Percentiles rank a stretch among this genome's conserved stretches.
These are phyloP conservation scores for Fusarium chaquense DNA, from an alignment of 2,329 filamentous ascomycete genomes.

Conservation along the genomic window DNA sequence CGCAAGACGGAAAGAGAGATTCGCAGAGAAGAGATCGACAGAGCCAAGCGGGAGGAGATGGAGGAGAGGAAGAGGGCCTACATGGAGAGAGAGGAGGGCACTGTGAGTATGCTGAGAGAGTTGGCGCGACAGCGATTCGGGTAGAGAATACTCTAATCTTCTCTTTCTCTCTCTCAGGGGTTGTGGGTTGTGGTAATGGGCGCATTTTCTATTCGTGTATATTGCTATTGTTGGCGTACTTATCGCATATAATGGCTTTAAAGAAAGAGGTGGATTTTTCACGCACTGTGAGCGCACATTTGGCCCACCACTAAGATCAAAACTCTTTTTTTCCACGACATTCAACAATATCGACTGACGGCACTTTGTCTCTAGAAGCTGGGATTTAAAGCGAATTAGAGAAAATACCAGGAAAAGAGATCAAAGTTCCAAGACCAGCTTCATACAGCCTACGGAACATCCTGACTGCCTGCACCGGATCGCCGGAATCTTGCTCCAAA, in stretches of 20 bases:
- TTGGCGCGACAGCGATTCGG: conserved; percentile 86
- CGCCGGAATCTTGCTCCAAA: conserved; percentile 8
- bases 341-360: conserved; percentile 25
- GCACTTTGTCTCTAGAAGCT: conserved; percentile 1
- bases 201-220: not conserved
- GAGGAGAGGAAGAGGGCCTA: conserved; percentile 80
- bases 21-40: conserved; percentile 80
- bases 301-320: conserved; percentile 47
- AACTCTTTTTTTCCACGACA: conserved; percentile 46
- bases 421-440: not conserved
- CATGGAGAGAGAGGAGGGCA: conserved; percentile 82
- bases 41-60: conserved; percentile 81
- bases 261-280: conserved; percentile 17
- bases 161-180: not conserved
- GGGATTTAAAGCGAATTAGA: not conserved
- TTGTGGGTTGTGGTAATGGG: not conserved
- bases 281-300: conserved; percentile 48
- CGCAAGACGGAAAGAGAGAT: conserved; percentile 89
- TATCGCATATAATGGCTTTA: not conserved
- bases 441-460: not conserved
- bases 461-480: not conserved
- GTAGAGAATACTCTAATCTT: conserved; percentile 44
- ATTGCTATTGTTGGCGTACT: not conserved
- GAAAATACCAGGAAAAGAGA: not conserved
- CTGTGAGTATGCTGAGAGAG: conserved; percentile 82